Conservation (phyloP, 169 alveolate genomes). For the Cryptosporidium xiaoi region DNA sequence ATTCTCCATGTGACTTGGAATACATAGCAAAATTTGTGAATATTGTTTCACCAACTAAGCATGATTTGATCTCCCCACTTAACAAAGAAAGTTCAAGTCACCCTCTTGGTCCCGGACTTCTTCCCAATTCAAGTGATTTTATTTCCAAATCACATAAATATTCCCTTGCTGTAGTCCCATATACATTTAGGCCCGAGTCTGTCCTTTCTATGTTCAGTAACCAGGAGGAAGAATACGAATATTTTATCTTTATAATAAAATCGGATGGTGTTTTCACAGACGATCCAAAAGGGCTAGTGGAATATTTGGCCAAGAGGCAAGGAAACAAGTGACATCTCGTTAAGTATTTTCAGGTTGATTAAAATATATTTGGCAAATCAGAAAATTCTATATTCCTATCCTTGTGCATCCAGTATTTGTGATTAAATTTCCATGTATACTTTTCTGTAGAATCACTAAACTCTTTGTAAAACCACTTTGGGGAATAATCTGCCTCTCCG, state of each 20-base stretch:
- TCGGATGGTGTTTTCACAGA: conserved; percentile 62
- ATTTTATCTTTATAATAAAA: conserved; percentile 4
- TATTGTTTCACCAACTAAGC: conserved; percentile 58
- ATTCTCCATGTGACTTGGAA: conserved; percentile 19
- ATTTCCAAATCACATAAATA: conserved; percentile 26
- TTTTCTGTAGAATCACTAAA: conserved; percentile 16
- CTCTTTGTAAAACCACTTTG: conserved; percentile 59
- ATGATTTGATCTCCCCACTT: conserved; percentile 11
- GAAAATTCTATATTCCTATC: conserved; percentile 40
- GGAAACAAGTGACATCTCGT: not conserved
- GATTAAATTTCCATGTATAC: conserved; percentile 54
- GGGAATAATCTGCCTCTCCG: conserved; percentile 60
- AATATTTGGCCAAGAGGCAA: not conserved
- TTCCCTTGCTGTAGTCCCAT: conserved; percentile 52
- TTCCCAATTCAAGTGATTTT: conserved; percentile 31
- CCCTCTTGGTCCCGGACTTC: not conserved
- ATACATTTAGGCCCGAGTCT: conserved; percentile 70
- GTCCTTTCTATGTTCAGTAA: conserved; percentile 7
- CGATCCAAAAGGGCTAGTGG: conserved; percentile 28
- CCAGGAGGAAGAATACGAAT: conserved; percentile 41
- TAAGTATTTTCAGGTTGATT: not conserved
- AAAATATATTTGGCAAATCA: conserved; percentile 65
- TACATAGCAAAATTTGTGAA: conserved; percentile 42
- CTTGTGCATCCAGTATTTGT: conserved; percentile 64
- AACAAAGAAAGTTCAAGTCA: not conserved